Base-by-base conservation (phyloP, 176 grass and related monocot species). In the Paspalum notatum region DNA sequence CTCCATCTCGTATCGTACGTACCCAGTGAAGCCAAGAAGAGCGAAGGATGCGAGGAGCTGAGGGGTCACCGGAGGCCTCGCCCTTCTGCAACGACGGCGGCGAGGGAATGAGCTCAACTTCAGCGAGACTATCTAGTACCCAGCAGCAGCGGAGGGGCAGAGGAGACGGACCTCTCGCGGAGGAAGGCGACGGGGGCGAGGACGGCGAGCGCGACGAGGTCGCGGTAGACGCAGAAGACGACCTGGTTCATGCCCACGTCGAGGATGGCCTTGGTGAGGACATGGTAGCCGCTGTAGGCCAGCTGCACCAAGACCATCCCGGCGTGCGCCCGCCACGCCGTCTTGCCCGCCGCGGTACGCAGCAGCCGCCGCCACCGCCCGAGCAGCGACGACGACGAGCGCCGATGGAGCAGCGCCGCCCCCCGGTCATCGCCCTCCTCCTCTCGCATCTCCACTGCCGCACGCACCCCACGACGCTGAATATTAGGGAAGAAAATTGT, bases 171-270 rank as follows among this genome's bases (percentile, higher is more conserved):
- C 92, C 93, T 84, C 71, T 97, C 93, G 25, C 80, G 61, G 49
- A 95, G 51, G 92, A 88, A 91, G 77, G 92, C 92, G 70, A 81
- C 27, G 59, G 95, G 90, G 7, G 84, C 95, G 73, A 98, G 90
- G 67, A 98, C 68, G 24, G 88, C 58, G 74, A 98, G 49, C 38
- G 95, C 92, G 72, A 89, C 50, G 81, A 98, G 78, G 71, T 95
- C 96, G 21, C 96, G 96, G 86, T 99, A 99, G 87, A 93, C 88
- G 74, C 92, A 93, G 86, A 99, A 95, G 66, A 99, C 92, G 66
- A 99, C 48, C 88, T 95, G 90, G 76, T 95, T 99, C 92, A 99
- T 99, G 68, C 96, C 96, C n/a, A 91, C 88, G 75, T 95, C 80
- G 72, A 99, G 92, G 21, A 99, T 86, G 68, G 96, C 85, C 83